These are phyloP conservation scores for Anethum foeniculum DNA, from an alignment of 140 eudicot species.

Conservation along the genomic window DNA sequence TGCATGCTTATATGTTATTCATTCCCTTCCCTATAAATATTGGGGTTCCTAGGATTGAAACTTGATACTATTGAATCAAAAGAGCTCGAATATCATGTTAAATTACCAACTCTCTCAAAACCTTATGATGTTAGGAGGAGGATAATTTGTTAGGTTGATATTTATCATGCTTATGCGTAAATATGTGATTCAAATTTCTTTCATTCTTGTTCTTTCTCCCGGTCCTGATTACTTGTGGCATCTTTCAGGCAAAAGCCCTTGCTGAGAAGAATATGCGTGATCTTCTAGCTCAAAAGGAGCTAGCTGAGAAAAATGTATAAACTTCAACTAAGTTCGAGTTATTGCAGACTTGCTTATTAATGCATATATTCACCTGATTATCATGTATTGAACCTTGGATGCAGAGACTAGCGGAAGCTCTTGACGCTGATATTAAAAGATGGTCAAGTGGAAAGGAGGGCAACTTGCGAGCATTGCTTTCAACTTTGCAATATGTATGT, in stretches of 20 bases:
- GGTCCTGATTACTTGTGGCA: conserved; percentile 5
- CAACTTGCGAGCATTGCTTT: conserved; percentile 96
- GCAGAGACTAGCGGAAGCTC: conserved; percentile 78
- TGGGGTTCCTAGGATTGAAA: not conserved
- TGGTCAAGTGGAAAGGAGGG: conserved; percentile 98
- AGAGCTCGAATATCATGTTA: not conserved
- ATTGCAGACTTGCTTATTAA: conserved; percentile 16
- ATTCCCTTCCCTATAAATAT: not conserved
- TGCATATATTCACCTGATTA: conserved; percentile 15
- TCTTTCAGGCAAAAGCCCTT: conserved; percentile 86
- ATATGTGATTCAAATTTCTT: not conserved
- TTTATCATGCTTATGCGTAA: not conserved
- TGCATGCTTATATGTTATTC: not conserved
- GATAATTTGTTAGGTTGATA: not conserved
- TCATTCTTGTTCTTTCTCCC: not conserved
- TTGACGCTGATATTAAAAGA: conserved; percentile 90
- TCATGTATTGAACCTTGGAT: conserved; percentile 18
- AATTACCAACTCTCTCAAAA: not conserved
- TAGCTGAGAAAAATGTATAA: conserved; percentile 81
- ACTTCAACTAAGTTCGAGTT: conserved; percentile 4
- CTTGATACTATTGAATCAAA: not conserved
- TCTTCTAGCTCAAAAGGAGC: conserved; percentile 75
- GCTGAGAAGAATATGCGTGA: conserved; percentile 96
- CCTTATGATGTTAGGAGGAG: not conserved
- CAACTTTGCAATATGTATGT: conserved; percentile 92